Percentiles rank a stretch among this genome's conserved stretches.
phyloP scores from a whole-genome alignment of 2,329 filamentous ascomycete species.

The Lizonia empirigonia region DNA sequence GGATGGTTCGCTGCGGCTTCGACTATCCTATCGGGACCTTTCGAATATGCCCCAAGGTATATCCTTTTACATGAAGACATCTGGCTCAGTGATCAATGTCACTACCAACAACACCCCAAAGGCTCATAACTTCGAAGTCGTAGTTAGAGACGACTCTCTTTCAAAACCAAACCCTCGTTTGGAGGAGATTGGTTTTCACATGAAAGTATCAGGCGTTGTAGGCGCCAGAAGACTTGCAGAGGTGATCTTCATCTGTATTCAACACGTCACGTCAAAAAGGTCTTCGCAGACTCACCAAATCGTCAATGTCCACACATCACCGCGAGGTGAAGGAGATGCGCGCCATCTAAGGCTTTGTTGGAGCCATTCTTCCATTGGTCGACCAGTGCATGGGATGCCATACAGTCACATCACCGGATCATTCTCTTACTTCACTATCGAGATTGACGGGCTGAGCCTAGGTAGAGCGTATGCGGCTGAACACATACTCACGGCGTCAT shows the following conservation, averaged over 20 bases:
- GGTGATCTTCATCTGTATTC: constrained; percentile 26
- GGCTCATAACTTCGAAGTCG: not conserved
- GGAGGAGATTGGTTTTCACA: constrained; percentile 33
- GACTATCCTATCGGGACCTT: constrained; percentile 17
- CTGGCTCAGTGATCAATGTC: not conserved
- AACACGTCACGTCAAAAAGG: not conserved
- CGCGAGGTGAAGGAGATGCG: constrained; percentile 20
- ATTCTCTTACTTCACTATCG: constrained; percentile 41
- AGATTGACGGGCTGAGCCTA: constrained; percentile 24
- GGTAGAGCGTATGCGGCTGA: constrained; percentile 42
- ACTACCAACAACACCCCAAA: not conserved
- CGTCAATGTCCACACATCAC: not conserved
- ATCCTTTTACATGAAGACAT: constrained; percentile 2
- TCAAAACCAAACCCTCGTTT: constrained; percentile 13
- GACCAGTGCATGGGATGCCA: constrained; percentile 21
- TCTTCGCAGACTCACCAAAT: not conserved
- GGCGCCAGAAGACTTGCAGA: constrained; percentile 20
- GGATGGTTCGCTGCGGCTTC: constrained; percentile 29
- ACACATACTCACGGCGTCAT: constrained; percentile 19
- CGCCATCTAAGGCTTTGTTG: constrained; percentile 37
- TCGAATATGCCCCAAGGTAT: not conserved
- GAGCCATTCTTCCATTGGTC: constrained; percentile 16
- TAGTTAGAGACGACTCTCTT: not conserved
- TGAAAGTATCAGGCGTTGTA: constrained; percentile 8
- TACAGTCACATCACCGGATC: constrained; percentile 44